Conservation (phyloP, 805 yeast species). For the Lachancea quebecensis region DNA sequence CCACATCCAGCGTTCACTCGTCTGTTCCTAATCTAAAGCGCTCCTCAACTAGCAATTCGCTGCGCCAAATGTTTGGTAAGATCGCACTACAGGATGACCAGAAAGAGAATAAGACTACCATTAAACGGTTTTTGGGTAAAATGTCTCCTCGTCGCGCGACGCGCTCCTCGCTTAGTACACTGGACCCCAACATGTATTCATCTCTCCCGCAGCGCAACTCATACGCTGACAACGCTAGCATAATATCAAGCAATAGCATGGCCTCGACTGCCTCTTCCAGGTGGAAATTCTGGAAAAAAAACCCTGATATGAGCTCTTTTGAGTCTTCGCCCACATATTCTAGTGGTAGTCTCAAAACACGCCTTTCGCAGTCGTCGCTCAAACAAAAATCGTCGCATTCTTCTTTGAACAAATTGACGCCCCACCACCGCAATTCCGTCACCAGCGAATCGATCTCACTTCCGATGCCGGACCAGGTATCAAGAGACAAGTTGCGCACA, state of each 20-base stretch:
- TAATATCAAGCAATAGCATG: constrained; percentile 13
- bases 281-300: constrained; percentile 34
- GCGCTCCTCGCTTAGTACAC: constrained; percentile 5
- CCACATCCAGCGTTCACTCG: constrained; percentile 9
- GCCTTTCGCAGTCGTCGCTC: constrained; percentile 14
- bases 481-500: constrained; percentile 47
- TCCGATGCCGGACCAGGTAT: constrained; percentile 50
- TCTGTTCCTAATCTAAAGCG: constrained; percentile 15
- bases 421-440: constrained; percentile 25
- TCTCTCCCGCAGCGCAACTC: constrained; percentile 1
- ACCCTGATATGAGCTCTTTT: constrained; percentile 4
- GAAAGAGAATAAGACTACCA: constrained; percentile 15
- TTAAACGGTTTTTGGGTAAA: constrained; percentile 2
- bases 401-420: constrained; percentile 26
- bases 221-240: constrained; percentile 6
- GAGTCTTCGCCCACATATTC: constrained; percentile 4
- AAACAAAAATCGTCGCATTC: constrained; percentile 31
- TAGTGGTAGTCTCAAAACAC: constrained; percentile 5
- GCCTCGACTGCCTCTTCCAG: constrained; percentile 17
- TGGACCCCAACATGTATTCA: constrained; percentile 6
- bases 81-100: constrained; percentile 21
- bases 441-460: constrained; percentile 38
- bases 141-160: constrained; percentile 1
- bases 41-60: constrained; percentile 29
- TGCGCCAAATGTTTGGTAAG: constrained; percentile 27